Conservation (phyloP, 805 yeast species). For the Metschnikowia henanensis region DNA sequence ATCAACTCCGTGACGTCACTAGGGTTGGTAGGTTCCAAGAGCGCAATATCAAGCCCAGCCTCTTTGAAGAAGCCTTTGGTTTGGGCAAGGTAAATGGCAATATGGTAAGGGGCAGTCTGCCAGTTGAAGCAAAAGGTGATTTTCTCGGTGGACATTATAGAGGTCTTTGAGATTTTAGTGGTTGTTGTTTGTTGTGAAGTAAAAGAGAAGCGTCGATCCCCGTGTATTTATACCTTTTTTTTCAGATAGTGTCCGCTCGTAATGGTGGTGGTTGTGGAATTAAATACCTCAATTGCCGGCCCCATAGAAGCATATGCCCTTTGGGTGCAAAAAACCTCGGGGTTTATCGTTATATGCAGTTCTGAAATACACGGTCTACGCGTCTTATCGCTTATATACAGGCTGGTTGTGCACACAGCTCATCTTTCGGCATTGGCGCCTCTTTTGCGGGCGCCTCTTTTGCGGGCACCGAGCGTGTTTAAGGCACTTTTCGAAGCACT, state of each 20-base stretch:
- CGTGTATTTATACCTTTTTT: background rate
- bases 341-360: too few species aligned
- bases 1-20: slow-evolving; percentile 58
- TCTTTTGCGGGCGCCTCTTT: too few species aligned
- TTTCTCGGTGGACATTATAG: slow-evolving; percentile 31
- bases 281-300: background rate
- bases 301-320: background rate
- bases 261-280: too few species aligned
- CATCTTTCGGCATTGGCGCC: too few species aligned
- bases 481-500: too few species aligned
- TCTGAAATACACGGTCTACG: too few species aligned
- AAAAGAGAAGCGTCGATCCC: background rate
- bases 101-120: slow-evolving; percentile 57
- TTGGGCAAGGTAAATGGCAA: slow-evolving; percentile 52
- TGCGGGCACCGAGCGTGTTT: too few species aligned
- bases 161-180: background rate
- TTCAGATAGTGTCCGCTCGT: background rate
- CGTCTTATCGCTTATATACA: too few species aligned
- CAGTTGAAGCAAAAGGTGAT: slow-evolving; percentile 54
- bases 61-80: slow-evolving; percentile 50
- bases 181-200: background rate
- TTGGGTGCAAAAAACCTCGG: background rate
- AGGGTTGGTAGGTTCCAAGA: slow-evolving; percentile 56
- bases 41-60: slow-evolving; percentile 50
- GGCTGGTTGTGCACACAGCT: too few species aligned